A percentile compares a stretch with the other conserved stretches of the same genome.
Conservation (phyloP, 306 rosid genomes). For the Vigna unguiculata region DNA sequence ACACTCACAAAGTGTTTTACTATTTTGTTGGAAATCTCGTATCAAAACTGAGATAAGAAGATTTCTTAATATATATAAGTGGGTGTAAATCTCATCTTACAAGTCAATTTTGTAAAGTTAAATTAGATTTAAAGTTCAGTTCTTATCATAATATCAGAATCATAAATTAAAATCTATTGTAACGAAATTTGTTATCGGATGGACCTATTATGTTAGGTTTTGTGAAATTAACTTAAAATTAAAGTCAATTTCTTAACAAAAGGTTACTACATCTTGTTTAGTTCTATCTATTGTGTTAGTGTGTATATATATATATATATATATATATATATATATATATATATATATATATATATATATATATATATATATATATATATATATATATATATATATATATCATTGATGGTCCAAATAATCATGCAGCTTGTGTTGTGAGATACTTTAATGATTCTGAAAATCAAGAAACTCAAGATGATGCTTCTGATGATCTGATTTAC, state of each 20-base stretch:
- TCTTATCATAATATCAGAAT: too few relatives aligned
- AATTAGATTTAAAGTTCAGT: too few relatives aligned
- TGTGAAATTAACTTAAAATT: too few relatives aligned
- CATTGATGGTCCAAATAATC: constrained; percentile 38
- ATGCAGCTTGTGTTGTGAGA: constrained; percentile 78
- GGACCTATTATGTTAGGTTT: too few relatives aligned
- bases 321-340: neutral
- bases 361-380: neutral
- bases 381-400: neutral
- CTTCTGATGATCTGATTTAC: constrained; percentile 65
- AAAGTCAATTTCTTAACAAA: neutral
- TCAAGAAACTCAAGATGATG: constrained; percentile 42
- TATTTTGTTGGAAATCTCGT: too few relatives aligned
- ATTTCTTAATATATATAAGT: too few relatives aligned
- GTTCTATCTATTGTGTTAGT: neutral
- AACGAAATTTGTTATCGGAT: too few relatives aligned
- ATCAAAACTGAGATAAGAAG: too few relatives aligned
- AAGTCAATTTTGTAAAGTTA: too few relatives aligned
- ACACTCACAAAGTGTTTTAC: neutral
- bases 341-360: neutral
- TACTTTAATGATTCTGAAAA: constrained; percentile 60
- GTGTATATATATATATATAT: neutral
- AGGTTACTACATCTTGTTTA: neutral
- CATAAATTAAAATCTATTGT: rapidly evolving
- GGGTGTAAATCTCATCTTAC: rapidly evolving